Evolutionary conservation across 306 rosid species (phyloP).

Genomic region (Oxytropis ochrocephala): DNA sequence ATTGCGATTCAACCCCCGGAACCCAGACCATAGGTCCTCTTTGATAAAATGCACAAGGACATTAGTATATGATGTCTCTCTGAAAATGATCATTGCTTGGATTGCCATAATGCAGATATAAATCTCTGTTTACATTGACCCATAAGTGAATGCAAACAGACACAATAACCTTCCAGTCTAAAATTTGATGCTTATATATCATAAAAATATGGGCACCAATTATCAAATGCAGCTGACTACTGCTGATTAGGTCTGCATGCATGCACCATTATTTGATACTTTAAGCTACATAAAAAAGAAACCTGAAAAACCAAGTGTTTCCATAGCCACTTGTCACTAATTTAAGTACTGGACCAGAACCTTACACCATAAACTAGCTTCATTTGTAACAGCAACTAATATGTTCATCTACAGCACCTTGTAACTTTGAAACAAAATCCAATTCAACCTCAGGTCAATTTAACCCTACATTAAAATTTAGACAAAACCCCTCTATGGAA

Average conservation of each 20-base stretch:
- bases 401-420: background rate
- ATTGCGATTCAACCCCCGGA: background rate
- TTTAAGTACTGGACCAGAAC: background rate
- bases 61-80: background rate
- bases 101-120: background rate
- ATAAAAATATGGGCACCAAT: background rate
- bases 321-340: background rate
- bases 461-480: background rate
- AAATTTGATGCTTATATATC: background rate
- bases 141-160: background rate
- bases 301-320: conserved; percentile 2
- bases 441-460: background rate
- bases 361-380: background rate
- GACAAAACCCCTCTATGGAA: background rate
- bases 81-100: background rate
- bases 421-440: background rate
- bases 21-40: background rate
- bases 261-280: conserved; percentile 1
- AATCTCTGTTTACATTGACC: background rate
- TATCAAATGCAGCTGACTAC: background rate
- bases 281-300: background rate
- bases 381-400: background rate
- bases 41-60: background rate
- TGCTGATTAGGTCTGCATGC: background rate
- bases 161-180: background rate